Conservation (phyloP, 2,329 filamentous ascomycete genomes). For the Aspergillus cejpii region DNA sequence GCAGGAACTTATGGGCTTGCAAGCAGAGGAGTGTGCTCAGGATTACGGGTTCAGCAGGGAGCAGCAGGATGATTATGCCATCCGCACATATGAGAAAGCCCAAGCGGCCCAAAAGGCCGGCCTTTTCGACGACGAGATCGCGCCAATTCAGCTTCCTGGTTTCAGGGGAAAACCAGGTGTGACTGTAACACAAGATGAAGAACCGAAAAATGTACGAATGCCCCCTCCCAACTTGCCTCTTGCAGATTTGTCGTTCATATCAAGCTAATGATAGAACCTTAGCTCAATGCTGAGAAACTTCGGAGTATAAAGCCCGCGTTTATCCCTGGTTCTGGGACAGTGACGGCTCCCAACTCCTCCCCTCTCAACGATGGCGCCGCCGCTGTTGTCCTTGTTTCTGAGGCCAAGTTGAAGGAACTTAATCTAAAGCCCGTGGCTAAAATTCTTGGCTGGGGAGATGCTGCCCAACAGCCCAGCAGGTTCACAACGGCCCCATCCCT, state of each 20-base stretch:
- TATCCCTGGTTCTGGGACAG: constrained; percentile 68
- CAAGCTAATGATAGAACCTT: constrained; percentile 5
- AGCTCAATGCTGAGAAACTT: constrained; percentile 73
- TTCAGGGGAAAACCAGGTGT: constrained; percentile 83
- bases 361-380: constrained; percentile 93
- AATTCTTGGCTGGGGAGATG: constrained; percentile 96
- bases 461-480: constrained; percentile 81
- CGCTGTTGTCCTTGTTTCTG: constrained; percentile 86
- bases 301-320: constrained; percentile 79
- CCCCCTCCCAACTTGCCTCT: background rate
- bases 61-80: constrained; percentile 91
- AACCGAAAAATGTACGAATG: constrained; percentile 73
- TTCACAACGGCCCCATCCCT: constrained; percentile 93
- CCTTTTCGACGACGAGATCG: constrained; percentile 77
- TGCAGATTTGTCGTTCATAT: background rate
- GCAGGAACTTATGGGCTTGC: constrained; percentile 93
- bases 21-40: constrained; percentile 81
- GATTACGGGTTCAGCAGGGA: constrained; percentile 77
- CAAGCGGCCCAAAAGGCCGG: constrained; percentile 77
- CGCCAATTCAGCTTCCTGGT: constrained; percentile 77
- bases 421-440: constrained; percentile 87
- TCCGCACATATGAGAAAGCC: constrained; percentile 88
- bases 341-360: constrained; percentile 93
- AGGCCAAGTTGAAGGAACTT: constrained; percentile 88
- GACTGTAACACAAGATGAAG: constrained; percentile 78